Base-by-base conservation (phyloP, 1,139 yeast species). In the Debaryomyces fabryi region DNA sequence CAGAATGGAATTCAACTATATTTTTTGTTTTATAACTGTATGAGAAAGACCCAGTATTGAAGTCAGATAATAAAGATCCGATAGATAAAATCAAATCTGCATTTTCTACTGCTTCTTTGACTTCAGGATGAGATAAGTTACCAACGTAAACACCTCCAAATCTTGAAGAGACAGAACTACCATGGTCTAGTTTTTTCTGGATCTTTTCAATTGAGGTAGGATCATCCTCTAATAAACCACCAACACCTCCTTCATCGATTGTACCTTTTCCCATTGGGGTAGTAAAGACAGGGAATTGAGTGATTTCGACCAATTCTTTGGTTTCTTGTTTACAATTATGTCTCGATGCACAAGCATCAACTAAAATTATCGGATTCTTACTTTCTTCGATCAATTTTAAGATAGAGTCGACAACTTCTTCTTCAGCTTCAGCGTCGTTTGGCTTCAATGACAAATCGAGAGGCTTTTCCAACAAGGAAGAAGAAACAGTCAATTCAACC, bases 191-290 rank as follows among this genome's bases (percentile, higher is more conserved):
- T 47, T 61, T 63, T 10, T 62, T 59, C 37, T 62, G 60, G 47
- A 67, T 58, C 51, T 64, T 65, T 29, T 56, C 49, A 39, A 64
- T 60, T 50, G 65, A 59, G 10, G 58, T 49, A 16, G 71, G 68
- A 54, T 65, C 68, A 47, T 64, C 62, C 27, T 62, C 64, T 36
- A 56, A 52, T 46, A 63, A 48, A 42, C 60, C 67, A 50, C 64
- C 63, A 30, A 66, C 64, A 33, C 72, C 72, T 49, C 73, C 69
- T 72, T 89, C 96, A 69, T 86, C 85, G 61, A 88, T 81, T 35
- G 82, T 79, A 54, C 91, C 87, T 72, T 88, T 88, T 69, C 96
- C 96, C 96, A 89, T 88, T 56, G 96, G 96, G 46, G 96, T 88
- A 48, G 87, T 87, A 71, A 82, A 88, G 32, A 86, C 88, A 35